Base-by-base conservation (phyloP, 2,329 filamentous ascomycete species). In the Colletotrichum sansevieriae region DNA sequence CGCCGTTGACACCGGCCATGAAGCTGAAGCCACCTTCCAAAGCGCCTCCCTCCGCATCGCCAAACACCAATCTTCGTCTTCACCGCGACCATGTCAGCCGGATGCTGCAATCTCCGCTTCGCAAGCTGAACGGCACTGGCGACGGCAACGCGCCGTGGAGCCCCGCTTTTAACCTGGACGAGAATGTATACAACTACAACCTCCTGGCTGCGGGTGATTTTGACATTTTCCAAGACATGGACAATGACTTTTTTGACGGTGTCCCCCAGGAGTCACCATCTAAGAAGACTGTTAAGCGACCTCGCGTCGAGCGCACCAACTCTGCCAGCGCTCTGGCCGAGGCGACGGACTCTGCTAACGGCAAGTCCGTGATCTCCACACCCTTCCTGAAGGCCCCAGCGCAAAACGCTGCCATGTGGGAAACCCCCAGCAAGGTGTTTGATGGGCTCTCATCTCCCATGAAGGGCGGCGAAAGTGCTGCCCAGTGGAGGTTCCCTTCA, bases 1-100 rank as follows among this genome's bases (percentile, higher is more conserved):
- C 91, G 25, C 95, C 95, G 3, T 83, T 97, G 51, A 98, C 95
- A 0, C 95, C 95, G 4, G 88, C 92, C 20, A 88, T 95, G 73
- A 94, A 96, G 78, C 91, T 97, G 77, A 94, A 92, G 82, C 83
- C 86, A 22, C 86, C 87, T 2, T 79, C 82, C 8, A 83, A 81
- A 72, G 81, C 83, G 12, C 87, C 87, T 29, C 92, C 92, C 62
- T 97, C 95, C 0, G 91, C 93, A 18, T 98, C 95, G 13, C 95
- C 96, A 2, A 97, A 96, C 76, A 98, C 95, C 10, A 97, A 97
- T 76, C 86, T 98, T 20, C 90, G 91, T 66, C 90, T 96, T 72
- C 96, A 98, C 77, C 92, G 95, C 63, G 91, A 95, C 75, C 91
- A 90, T 72, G 93, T 98, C 60, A 88, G 89, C 73, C 85, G 92